These are phyloP conservation scores for Nothopassalora personata DNA, from an alignment of 2,329 filamentous ascomycete species.

Conservation along the genomic window DNA sequence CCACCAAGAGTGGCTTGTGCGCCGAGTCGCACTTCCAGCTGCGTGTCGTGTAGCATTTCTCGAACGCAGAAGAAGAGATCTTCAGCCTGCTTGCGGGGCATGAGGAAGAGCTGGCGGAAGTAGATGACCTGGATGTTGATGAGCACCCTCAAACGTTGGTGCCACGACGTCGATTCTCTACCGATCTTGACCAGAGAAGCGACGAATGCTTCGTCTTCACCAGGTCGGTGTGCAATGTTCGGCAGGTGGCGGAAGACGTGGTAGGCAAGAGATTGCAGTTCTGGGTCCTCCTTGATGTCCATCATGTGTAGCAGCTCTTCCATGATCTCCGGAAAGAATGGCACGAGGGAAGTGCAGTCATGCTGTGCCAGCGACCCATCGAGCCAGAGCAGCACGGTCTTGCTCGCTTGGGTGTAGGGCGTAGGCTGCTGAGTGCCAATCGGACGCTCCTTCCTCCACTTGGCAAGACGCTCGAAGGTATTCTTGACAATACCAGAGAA, in stretches of 20 bases:
- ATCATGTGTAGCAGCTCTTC: constrained; percentile 98
- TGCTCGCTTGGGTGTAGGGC: constrained; percentile 90
- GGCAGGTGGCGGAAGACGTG: constrained; percentile 95
- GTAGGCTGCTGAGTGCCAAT: constrained; percentile 90
- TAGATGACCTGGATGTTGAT: constrained; percentile 99
- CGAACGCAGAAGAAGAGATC: constrained; percentile 87
- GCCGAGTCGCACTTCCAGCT: constrained; percentile 89
- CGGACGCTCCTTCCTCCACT: constrained; percentile 77
- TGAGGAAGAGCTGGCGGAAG: constrained; percentile 90
- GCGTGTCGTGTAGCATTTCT: constrained; percentile 84
- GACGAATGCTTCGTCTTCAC: constrained; percentile 81
- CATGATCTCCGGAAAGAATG: constrained; percentile 87
- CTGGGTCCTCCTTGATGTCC: constrained; percentile 98
- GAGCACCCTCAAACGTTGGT: constrained; percentile 86
- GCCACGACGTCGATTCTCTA: constrained; percentile 79
- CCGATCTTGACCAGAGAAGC: constrained; percentile 82
- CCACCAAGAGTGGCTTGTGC: constrained; percentile 90
- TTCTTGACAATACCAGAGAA: constrained; percentile 66
- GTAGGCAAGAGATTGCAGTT: constrained; percentile 89
- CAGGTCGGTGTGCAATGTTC: constrained; percentile 85
- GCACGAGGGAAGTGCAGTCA: constrained; percentile 83
- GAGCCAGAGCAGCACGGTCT: constrained; percentile 92
- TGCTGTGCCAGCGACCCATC: constrained; percentile 86
- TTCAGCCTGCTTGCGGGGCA: constrained; percentile 67
- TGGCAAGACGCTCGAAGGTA: constrained; percentile 73